Conservation (phyloP, 208 protist genomes). For the Leishmania aethiopica region DNA sequence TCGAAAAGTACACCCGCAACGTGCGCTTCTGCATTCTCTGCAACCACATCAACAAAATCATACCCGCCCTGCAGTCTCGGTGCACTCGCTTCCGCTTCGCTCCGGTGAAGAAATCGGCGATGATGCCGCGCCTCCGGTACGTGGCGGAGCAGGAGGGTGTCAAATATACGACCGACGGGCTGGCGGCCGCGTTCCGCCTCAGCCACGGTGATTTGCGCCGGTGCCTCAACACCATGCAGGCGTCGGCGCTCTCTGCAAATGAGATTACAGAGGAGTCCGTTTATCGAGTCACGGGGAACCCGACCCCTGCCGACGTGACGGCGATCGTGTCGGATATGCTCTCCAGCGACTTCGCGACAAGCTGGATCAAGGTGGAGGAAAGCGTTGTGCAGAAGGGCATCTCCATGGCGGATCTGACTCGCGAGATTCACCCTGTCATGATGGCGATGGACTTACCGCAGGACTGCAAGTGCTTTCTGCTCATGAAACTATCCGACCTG, state of each 20-base stretch:
- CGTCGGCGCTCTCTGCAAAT: conserved; percentile 68
- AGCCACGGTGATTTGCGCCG: conserved; percentile 97
- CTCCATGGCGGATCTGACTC: conserved; percentile 72
- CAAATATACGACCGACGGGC: conserved; percentile 77
- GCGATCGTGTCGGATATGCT: conserved; percentile 81
- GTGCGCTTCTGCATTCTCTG: conserved; percentile 99
- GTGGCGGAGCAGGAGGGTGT: conserved; percentile 90
- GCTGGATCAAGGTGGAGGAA: conserved; percentile 58
- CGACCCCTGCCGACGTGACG: conserved; percentile 73
- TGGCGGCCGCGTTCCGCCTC: conserved; percentile 93
- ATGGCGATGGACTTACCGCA: conserved; percentile 86
- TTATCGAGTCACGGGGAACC: conserved; percentile 86
- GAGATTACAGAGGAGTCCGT: conserved; percentile 83
- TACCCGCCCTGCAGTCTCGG: conserved; percentile 96
- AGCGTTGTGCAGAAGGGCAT: conserved; percentile 60
- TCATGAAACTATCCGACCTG: conserved; percentile 75
- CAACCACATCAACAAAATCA: conserved; percentile 98
- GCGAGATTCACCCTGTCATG: conserved; percentile 80
- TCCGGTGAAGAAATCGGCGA: conserved; percentile 89
- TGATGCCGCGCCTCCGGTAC: conserved; percentile 81
- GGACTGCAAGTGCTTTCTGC: conserved; percentile 84
- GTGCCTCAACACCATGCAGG: conserved; percentile 97
- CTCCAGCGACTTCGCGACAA: conserved; percentile 57
- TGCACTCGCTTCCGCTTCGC: conserved; percentile 99
- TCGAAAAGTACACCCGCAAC: conserved; percentile 98